Base-by-base conservation (phyloP, 306 rosid species). In the Fragaria ananassa region DNA sequence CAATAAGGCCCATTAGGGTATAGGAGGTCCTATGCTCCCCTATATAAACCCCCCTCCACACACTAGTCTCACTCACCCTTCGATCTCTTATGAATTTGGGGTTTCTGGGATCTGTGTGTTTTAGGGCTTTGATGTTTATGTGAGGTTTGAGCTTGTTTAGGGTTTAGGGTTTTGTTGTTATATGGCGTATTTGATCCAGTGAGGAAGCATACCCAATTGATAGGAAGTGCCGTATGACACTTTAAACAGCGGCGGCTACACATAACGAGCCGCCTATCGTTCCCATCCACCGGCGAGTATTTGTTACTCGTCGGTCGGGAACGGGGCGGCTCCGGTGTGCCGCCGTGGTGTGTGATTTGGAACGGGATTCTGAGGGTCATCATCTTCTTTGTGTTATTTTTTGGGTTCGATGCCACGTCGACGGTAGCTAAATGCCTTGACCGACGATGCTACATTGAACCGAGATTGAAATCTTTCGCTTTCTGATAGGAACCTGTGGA, bases 151-250 rank as follows among this genome's bases (percentile, higher is more conserved):
- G 18, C 25, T n/a, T 27, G 17, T 2, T 0, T 57, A 53, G 29
- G 49, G 27, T 68, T 0, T 56, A 51, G 19, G 47, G 25, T 68
- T 64, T 79, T 27, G 5, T 50, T 44, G 18, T 42, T 41, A 11
- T 80, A 46, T 1, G 13, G 19, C 9, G 18, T 10, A 8, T 23
- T 4, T 0, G 27, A 9, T 6, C 91, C 96, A 4, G 19, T 91
- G 98, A 93, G 77, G 96, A 93, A 72, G 83, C 72, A 71, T 78
- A 79, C 93, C 96, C 97, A 69, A 81, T 76, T 78, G 97, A 89
- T 91, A 91, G 97, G 98, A 93, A 91, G 97, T 91, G 97, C 93
- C 96, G 96, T 93, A 89, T 89, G 98, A 91, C 96, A 93, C 93
- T 78, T 51, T 25, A 90, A 87, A 83, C 81, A 68, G 85, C 90